Evolutionary conservation across 345 rosid genomes (phyloP).

Genomic region (Eucalyptus pauciflora): DNA sequence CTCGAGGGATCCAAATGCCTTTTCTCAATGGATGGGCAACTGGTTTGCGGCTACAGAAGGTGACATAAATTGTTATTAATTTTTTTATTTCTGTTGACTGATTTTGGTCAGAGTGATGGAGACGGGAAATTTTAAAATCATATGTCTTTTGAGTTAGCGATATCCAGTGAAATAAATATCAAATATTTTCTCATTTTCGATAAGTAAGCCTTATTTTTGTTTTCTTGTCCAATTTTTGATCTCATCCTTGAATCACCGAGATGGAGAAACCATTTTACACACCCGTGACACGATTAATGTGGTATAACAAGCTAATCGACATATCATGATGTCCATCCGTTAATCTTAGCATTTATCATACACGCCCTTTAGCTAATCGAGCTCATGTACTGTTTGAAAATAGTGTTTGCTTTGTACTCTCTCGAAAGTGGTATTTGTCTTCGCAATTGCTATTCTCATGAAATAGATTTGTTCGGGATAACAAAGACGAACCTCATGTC

Average conservation of each 20-base stretch:
- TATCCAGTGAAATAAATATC: too few relatives aligned
- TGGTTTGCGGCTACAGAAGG: background rate
- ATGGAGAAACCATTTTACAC: background rate
- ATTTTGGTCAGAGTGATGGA: background rate
- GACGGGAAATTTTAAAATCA: rapidly evolving
- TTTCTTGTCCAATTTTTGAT: background rate
- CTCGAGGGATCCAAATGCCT: too few relatives aligned
- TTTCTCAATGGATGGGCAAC: too few relatives aligned
- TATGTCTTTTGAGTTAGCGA: rapidly evolving
- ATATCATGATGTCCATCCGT: rapidly evolving
- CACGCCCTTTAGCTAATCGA: rapidly evolving
- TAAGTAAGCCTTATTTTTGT: background rate
- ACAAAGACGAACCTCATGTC: too few relatives aligned
- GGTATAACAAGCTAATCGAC: background rate
- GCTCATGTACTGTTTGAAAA: background rate
- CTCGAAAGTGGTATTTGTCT: too few relatives aligned
- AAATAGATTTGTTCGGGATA: too few relatives aligned
- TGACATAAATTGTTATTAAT: background rate
- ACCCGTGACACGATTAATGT: rapidly evolving
- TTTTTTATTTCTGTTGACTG: too few relatives aligned
- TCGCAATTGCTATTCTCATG: rapidly evolving
- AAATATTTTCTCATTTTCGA: background rate
- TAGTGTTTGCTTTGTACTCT: too few relatives aligned
- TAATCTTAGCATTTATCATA: rapidly evolving
- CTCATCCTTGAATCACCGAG: background rate